A percentile compares a stretch with the other conserved stretches of the same genome.
These are phyloP conservation scores for Sanguinoderma infundibulare DNA, from an alignment of 1,284 basidiomycete genomes.

Conservation along the genomic window DNA sequence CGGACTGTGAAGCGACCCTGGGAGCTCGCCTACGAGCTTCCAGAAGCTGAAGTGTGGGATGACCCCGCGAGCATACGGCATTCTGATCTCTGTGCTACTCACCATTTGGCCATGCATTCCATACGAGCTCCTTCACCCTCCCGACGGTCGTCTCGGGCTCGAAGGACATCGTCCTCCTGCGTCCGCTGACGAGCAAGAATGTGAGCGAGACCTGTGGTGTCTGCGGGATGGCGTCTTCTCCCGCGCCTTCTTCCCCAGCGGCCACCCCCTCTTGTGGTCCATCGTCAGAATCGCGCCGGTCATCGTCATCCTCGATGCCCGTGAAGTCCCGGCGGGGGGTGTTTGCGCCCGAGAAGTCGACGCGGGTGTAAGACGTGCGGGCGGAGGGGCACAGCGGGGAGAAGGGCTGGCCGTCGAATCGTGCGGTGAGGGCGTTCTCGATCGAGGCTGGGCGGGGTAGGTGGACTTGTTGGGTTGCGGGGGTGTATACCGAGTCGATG, in stretches of 20 bases:
- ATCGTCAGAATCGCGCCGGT: constrained; percentile 22
- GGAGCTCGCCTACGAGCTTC: too few relatives aligned
- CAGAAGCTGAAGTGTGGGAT: too few relatives aligned
- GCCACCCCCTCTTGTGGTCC: not conserved
- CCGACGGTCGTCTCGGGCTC: constrained; percentile 81
- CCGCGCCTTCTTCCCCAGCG: constrained; percentile 9
- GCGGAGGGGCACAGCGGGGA: constrained; percentile 39
- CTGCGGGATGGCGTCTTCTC: constrained; percentile 48
- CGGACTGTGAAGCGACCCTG: not conserved
- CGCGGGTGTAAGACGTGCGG: constrained; percentile 43
- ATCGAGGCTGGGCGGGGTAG: constrained; percentile 14
- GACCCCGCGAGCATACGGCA: too few relatives aligned
- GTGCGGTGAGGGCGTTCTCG: constrained; percentile 22
- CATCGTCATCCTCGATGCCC: constrained; percentile 21
- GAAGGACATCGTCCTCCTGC: constrained; percentile 75
- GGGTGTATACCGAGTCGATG: not conserved
- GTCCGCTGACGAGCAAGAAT: constrained; percentile 79
- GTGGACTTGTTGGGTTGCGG: constrained; percentile 1
- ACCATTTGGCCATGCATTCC: constrained; percentile 86
- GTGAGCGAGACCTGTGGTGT: constrained; percentile 71
- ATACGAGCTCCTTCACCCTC: constrained; percentile 82
- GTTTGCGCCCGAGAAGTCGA: constrained; percentile 33
- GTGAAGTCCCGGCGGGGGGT: constrained; percentile 21
- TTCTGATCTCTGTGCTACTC: too few relatives aligned
- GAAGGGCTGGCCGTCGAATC: constrained; percentile 27